A percentile compares a stretch with the other conserved stretches of the same genome.
Evolutionary conservation across 176 grass and related monocot genomes (phyloP).

Genomic region (Tillandsia leiboldiana): DNA sequence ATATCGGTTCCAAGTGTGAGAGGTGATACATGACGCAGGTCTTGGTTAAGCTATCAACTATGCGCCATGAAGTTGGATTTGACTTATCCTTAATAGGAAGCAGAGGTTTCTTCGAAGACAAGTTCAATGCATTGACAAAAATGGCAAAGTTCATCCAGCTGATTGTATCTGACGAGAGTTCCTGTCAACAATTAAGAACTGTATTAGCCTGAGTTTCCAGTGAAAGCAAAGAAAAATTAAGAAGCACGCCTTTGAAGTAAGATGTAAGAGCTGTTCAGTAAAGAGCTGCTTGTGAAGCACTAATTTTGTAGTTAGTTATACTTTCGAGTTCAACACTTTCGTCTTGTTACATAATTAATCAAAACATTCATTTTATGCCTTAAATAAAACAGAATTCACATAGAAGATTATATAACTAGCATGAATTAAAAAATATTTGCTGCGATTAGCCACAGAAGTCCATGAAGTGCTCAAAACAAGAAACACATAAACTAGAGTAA

Average conservation of each 20-base stretch:
- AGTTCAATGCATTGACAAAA: slow-evolving; percentile 94
- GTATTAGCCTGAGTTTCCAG: slow-evolving; percentile 1
- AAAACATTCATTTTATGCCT: too few relatives aligned
- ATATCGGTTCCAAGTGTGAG: slow-evolving; percentile 24
- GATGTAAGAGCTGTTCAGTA: too few relatives aligned
- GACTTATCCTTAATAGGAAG: slow-evolving; percentile 25
- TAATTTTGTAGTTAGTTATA: too few relatives aligned
- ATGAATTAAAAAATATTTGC: neutral
- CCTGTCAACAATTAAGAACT: slow-evolving; percentile 34
- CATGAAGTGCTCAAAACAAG: neutral
- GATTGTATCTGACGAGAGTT: slow-evolving; percentile 63
- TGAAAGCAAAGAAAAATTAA: neutral
- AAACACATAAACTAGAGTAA: neutral
- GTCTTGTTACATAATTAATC: too few relatives aligned
- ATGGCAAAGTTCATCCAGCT: slow-evolving; percentile 81
- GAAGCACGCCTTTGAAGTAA: neutral
- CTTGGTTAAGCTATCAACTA: slow-evolving; percentile 64
- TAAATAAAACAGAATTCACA: neutral
- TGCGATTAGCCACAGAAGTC: neutral
- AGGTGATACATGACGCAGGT: slow-evolving; percentile 47
- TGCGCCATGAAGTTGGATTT: slow-evolving; percentile 50
- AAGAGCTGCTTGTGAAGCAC: too few relatives aligned
- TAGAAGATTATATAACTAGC: neutral
- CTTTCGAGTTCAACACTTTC: too few relatives aligned
- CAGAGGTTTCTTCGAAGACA: slow-evolving; percentile 30